Evolutionary conservation across 306 rosid species (phyloP), one percentile per base, ranked within the genome.

Genomic region (Fragaria nilgerrensis): DNA sequence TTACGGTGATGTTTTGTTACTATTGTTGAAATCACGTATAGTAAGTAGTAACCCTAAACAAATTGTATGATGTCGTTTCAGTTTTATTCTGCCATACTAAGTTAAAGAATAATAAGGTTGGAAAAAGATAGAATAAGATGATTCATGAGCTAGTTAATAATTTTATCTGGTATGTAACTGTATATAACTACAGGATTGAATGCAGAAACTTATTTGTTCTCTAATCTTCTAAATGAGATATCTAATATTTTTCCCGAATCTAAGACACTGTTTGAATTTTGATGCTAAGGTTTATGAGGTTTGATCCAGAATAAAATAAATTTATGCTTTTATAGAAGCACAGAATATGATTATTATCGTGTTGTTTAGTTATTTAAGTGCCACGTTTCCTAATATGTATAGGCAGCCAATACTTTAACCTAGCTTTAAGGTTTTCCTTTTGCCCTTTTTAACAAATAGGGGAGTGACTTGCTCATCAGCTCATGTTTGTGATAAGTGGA

Each of bases 291-390:
- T 81, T 70, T 44, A 66, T 79, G 39, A 50, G 85, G 90, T 77
- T 77, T 55, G 86, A 75, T 49, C 81, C 76, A 58, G 59, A 48
- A 25, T 68, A 74, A 79, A 75, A 70, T 74, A 78, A 83, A 83
- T 71, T 64, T 59, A 78, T 75, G 53, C 82, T 83, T 85, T 80
- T n/a, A 55, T 77, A 66, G 83, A 85, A 84, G 86, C 77, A 78
- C 78, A 75, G 85, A 82, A 75, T 86, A 88, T 83, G 80, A 86
- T 84, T 83, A 81, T 73, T 16, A 83, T 72, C 83, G 70, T 80
- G 82, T 82, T 87, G 90, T 84, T 82, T 79, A 82, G 90, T 84
- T 79, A 77, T 68, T 74, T 79, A 85, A 77, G 49, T 56, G 82
- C 84, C 87, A 81, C 85, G 47, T 84, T 75, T 81, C 87, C 77